phyloP scores from a whole-genome alignment of 2,329 filamentous ascomycete genomes.

The Fusarium concolor region DNA sequence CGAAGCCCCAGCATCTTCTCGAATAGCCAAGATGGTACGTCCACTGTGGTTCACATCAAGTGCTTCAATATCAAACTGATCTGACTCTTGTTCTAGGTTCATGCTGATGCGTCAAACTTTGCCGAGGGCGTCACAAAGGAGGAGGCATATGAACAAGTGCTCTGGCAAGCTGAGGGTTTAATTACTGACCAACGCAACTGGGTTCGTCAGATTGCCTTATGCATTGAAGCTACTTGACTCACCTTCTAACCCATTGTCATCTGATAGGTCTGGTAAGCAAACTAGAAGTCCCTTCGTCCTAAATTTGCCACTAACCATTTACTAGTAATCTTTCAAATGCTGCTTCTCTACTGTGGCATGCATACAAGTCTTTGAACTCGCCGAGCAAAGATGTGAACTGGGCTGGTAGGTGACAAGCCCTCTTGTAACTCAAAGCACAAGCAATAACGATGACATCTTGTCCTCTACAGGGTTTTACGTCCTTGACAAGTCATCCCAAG shows the following conservation, averaged over 20 bases:
- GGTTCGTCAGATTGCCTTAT: constrained; percentile 61
- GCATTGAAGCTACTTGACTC: constrained; percentile 23
- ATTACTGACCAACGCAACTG: constrained; percentile 82
- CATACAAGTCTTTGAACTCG: constrained; percentile 75
- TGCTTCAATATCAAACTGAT: not conserved
- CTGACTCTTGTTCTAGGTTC: constrained; percentile 63
- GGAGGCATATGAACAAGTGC: constrained; percentile 79
- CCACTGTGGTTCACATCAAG: not conserved
- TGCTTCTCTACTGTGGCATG: constrained; percentile 82
- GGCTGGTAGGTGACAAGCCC: constrained; percentile 64
- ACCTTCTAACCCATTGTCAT: constrained; percentile 9
- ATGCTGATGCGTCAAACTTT: constrained; percentile 84
- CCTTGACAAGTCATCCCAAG: constrained; percentile 61
- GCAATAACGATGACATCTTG: constrained; percentile 14
- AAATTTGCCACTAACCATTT: constrained; percentile 12
- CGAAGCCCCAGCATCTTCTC: not conserved
- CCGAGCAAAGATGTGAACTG: constrained; percentile 80
- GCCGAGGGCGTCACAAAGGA: constrained; percentile 73
- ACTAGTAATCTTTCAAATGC: constrained; percentile 80
- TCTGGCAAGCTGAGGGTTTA: constrained; percentile 75
- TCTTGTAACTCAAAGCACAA: constrained; percentile 1
- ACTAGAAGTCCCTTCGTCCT: not conserved
- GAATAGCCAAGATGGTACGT: constrained; percentile 33
- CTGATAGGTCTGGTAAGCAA: constrained; percentile 45
- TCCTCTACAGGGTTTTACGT: constrained; percentile 75